Evolutionary conservation across 169 alveolate genomes (phyloP).

Genomic region (Fabrea salina): DNA sequence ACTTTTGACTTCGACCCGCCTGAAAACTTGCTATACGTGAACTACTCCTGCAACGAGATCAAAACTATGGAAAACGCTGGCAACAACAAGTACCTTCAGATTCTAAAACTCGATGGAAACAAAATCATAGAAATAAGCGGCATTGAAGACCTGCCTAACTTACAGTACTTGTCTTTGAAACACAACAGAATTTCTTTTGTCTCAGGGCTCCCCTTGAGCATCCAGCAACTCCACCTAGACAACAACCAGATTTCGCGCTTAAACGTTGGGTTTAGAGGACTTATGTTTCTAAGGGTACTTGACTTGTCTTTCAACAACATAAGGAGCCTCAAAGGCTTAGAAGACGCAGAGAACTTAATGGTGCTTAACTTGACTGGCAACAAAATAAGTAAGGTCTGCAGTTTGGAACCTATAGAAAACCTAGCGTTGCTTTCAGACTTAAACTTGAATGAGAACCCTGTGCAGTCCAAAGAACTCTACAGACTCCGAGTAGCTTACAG

Average conservation of each 20-base stretch:
- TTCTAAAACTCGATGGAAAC: conserved; percentile 49
- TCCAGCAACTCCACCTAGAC: conserved; percentile 62
- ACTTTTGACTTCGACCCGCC: conserved; percentile 66
- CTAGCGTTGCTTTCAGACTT: conserved; percentile 68
- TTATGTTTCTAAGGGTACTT: conserved; percentile 55
- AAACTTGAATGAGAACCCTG: conserved; percentile 67
- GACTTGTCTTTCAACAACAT: conserved; percentile 68
- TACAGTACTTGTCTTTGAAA: conserved; percentile 49
- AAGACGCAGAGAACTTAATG: conserved; percentile 54
- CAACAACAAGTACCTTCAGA: conserved; percentile 47
- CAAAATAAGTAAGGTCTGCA: conserved; percentile 54
- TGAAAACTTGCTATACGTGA: conserved; percentile 58
- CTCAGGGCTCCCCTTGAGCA: conserved; percentile 63
- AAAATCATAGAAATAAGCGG: conserved; percentile 32
- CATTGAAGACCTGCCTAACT: conserved; percentile 11
- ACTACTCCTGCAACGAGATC: conserved; percentile 61
- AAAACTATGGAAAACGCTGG: conserved; percentile 37
- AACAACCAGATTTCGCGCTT: conserved; percentile 54
- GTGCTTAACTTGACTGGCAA: conserved; percentile 58
- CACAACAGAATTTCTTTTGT: conserved; percentile 62
- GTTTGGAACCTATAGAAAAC: conserved; percentile 57
- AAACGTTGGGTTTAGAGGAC: conserved; percentile 53
- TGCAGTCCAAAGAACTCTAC: conserved; percentile 55
- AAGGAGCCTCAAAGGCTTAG: conserved; percentile 65
- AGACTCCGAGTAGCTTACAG: conserved; percentile 50